Evolutionary conservation across 495 filamentous ascomycete genomes (phyloP), one percentile per base, ranked within the genome.

Genomic region (Neurospora sp.): DNA sequence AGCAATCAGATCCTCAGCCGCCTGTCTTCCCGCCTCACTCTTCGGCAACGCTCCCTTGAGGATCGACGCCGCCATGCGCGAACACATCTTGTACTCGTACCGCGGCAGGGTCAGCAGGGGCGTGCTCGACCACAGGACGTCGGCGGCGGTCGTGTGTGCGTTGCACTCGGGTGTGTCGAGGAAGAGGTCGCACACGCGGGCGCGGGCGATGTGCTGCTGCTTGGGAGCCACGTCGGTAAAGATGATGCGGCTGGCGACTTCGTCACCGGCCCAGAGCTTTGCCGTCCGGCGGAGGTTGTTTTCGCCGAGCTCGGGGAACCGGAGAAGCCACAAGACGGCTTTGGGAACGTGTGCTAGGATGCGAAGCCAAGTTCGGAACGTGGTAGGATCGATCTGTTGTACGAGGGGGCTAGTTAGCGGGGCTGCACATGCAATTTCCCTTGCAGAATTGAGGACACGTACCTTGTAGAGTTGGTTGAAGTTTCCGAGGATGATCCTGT

Each of bases 391-490:
- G 82, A 99, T 97, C 96, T 99, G 77, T 66, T 31, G 23, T 31
- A 35, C 23, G 12, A 54, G 66, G 40, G 18, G 10, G 71, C 37
- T 38, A 66, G 27, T 60, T 74, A 70, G 44, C 18, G 20, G 18
- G 0, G 38, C 18, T 37, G 9, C 6, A 35, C 69, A 40, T 73
- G 23, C 27, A 12, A 20, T 12, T 16, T 49, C 73, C 39, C 18
- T 14, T 35, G 66, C n/a, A 74, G 5, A 39, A 41, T n/a, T 23
- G 20, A 70, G 18, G 8, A 14, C 60, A 81, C 85, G 77, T 85
- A 96, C 96, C 91, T 99, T 99, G 85, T 99, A 99, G 35, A 99
- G 84, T 82, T 99, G 96, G 82, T 99, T 99, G 82, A 99, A 99
- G 83, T 99, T 99, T 12, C 93, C 96, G 62, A 99, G 87, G 76